Evolutionary conservation across 73 alveolate species (phyloP).

Genomic region (Uronychia binucleata): DNA sequence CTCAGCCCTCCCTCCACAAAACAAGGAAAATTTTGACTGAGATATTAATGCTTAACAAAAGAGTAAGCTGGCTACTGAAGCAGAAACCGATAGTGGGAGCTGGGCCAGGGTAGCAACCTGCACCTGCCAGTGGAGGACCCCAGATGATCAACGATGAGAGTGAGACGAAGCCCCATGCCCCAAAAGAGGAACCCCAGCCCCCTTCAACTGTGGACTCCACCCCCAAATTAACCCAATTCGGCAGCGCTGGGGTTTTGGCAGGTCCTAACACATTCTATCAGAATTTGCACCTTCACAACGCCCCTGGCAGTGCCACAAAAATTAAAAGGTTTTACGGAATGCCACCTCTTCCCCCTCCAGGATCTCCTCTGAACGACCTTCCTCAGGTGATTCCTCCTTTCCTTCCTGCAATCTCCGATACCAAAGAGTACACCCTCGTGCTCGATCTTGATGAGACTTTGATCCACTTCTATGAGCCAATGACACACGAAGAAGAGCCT

Average conservation of each 20-base stretch:
- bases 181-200: too few relatives aligned
- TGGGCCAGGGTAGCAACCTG: background rate
- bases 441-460: constrained; percentile 80
- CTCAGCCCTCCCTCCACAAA: background rate
- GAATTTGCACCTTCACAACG: background rate
- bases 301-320: background rate
- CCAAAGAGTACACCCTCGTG: constrained; percentile 63
- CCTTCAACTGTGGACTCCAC: too few relatives aligned
- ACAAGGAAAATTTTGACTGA: background rate
- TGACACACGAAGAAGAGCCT: constrained; percentile 13
- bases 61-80: background rate
- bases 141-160: background rate
- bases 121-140: background rate
- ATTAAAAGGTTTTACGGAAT: background rate
- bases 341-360: constrained; percentile 1
- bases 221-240: background rate
- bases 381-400: constrained; percentile 26
- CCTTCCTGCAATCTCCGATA: background rate
- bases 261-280: background rate
- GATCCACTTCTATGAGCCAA: constrained; percentile 55
- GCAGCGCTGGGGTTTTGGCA: background rate
- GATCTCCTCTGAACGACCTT: background rate
- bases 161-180: background rate
- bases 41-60: background rate
- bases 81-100: background rate